Conservation (phyloP, 768 basidiomycete genomes). For the Filobasidium floriforme region DNA sequence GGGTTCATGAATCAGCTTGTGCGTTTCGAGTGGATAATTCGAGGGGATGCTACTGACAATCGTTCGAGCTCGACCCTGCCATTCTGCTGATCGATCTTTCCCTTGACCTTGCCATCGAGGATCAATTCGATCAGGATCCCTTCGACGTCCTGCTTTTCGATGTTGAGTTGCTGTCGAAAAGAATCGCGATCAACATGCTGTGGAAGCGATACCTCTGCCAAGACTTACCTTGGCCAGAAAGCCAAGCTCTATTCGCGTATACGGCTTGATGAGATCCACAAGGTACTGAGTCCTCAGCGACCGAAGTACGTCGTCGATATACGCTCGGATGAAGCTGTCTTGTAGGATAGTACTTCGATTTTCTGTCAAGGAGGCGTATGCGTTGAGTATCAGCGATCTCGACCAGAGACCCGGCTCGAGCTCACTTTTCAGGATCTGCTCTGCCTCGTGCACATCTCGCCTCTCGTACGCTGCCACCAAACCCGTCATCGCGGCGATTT, state of each 20-base stretch:
- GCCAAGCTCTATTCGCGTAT: conserved; percentile 83
- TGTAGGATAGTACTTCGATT: conserved; percentile 94
- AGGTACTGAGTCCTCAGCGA: conserved; percentile 92
- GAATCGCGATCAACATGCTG: neutral
- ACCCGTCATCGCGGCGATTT: conserved; percentile 97
- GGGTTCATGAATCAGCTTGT: neutral
- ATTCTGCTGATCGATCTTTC: conserved; percentile 90
- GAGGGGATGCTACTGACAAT: conserved; percentile 47
- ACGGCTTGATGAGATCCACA: conserved; percentile 96
- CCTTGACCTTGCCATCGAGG: conserved; percentile 92
- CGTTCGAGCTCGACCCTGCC: conserved; percentile 85
- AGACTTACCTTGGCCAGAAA: conserved; percentile 76
- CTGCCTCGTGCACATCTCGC: conserved; percentile 92
- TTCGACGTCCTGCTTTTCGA: conserved; percentile 84
- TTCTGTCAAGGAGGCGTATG: conserved; percentile 51
- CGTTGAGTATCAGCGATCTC: neutral
- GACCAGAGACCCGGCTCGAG: neutral
- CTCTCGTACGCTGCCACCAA: conserved; percentile 94
- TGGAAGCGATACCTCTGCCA: neutral
- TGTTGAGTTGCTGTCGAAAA: conserved; percentile 76
- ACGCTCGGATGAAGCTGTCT: conserved; percentile 85
- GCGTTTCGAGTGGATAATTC: too few species aligned
- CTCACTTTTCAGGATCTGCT: conserved; percentile 82
- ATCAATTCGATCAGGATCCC: conserved; percentile 88
- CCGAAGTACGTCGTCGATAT: conserved; percentile 91